Evolutionary conservation across 192 early-diverging fungal genomes (phyloP).

Genomic region (Obelidium mucronatum): DNA sequence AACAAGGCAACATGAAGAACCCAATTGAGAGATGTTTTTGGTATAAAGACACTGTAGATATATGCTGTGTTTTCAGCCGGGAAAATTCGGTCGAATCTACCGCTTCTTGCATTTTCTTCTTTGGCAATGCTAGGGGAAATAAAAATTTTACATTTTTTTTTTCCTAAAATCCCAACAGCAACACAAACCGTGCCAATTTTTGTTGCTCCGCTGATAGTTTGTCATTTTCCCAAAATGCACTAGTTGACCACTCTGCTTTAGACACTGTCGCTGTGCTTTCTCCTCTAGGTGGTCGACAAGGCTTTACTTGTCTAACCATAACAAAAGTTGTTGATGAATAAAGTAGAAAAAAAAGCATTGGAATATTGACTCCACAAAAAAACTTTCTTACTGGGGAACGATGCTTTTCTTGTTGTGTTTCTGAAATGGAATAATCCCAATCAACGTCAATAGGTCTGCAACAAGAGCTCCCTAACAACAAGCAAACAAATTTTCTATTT

Average conservation of each 20-base stretch:
- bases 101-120: conserved; percentile 27
- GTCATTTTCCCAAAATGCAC: conserved; percentile 6
- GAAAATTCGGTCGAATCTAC: conserved; percentile 28
- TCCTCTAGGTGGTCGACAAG: conserved; percentile 22
- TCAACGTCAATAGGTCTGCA: conserved; percentile 36
- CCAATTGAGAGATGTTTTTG: conserved; percentile 27
- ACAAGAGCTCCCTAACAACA: conserved; percentile 21
- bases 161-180: too few species aligned
- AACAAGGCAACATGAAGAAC: conserved; percentile 23
- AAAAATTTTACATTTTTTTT: too few species aligned
- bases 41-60: conserved; percentile 26
- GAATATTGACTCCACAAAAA: too few species aligned
- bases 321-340: too few species aligned
- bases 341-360: too few species aligned
- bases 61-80: conserved; percentile 31
- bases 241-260: conserved; percentile 33
- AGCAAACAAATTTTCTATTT: conserved; percentile 4
- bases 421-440: conserved; percentile 39
- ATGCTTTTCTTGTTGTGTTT: background rate
- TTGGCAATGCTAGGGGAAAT: too few species aligned
- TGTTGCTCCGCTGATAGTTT: conserved; percentile 29
- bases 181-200: conserved; percentile 17
- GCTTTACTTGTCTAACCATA: conserved; percentile 31
- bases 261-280: conserved; percentile 8
- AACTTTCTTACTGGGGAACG: too few species aligned